Conservation (phyloP, 176 grass and related monocot species). For the Carex littledalei region DNA sequence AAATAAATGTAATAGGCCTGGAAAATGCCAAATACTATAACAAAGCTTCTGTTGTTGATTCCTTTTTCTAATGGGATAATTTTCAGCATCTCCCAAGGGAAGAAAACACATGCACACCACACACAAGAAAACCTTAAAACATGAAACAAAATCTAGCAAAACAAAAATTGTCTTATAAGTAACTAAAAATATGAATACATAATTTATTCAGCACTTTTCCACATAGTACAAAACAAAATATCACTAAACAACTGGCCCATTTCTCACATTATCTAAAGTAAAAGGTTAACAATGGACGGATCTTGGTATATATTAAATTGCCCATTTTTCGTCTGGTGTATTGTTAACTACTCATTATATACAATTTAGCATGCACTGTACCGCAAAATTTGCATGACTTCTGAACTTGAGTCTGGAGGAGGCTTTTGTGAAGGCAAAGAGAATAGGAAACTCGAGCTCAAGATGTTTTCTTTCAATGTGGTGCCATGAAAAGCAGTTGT, state of each 20-base stretch:
- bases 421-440: constrained; percentile 72
- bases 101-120: not conserved
- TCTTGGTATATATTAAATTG: not conserved
- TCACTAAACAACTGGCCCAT: not conserved
- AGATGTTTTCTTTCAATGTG: constrained; percentile 43
- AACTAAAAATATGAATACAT: not conserved
- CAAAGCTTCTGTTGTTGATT: not conserved
- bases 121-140: not conserved
- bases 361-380: constrained; percentile 9
- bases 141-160: not conserved
- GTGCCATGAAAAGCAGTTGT: constrained; percentile 36
- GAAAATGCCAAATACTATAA: constrained; percentile 8
- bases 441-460: constrained; percentile 69
- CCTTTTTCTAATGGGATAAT: not conserved
- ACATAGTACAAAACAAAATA: not conserved
- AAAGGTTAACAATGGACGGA: not conserved
- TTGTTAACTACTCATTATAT: not conserved
- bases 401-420: constrained; percentile 24
- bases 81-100: not conserved
- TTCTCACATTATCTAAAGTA: not conserved
- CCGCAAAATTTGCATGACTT: constrained; percentile 50
- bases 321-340: not conserved
- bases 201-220: not conserved
- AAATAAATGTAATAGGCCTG: constrained; percentile 32
- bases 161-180: not conserved